Conservation (phyloP, 179 eudicot genomes). For the Monotropa hypopitys region DNA sequence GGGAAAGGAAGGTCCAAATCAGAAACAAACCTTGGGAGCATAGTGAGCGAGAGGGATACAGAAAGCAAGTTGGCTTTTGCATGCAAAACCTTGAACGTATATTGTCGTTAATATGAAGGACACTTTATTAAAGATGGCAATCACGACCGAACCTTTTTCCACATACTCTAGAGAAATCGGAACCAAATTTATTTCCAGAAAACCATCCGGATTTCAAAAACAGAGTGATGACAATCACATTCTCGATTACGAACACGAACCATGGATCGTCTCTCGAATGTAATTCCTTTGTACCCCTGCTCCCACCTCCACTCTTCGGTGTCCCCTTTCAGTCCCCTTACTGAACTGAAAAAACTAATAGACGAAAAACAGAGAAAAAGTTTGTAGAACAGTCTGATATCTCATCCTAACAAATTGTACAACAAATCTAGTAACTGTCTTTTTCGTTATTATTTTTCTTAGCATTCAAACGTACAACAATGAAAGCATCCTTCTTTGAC, state of each 20-base stretch:
- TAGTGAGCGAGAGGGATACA: too few species aligned
- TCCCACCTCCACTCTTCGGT: too few species aligned
- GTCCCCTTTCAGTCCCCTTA: too few species aligned
- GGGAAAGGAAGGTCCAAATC: too few species aligned
- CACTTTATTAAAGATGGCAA: too few species aligned
- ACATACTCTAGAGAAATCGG: slow-evolving; percentile 19
- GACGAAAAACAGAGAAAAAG: neutral
- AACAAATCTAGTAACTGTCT: neutral
- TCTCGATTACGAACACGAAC: slow-evolving; percentile 64
- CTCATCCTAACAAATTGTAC: neutral
- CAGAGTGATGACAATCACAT: slow-evolving; percentile 48
- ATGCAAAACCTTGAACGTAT: too few species aligned
- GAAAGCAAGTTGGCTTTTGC: too few species aligned
- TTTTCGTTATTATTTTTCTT: neutral
- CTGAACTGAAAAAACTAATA: neutral
- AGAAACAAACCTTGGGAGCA: too few species aligned
- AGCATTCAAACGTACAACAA: too few species aligned
- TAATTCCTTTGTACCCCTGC: too few species aligned
- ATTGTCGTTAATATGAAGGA: too few species aligned
- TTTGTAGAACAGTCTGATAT: neutral
- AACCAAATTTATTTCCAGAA: neutral
- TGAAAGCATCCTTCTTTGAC: neutral
- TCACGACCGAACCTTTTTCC: slow-evolving; percentile 16
- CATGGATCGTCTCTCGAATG: too few species aligned
- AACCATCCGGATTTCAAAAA: slow-evolving; percentile 37